Evolutionary conservation across 257 asterid species (phyloP).

Genomic region (Paraleonurus japonicus): DNA sequence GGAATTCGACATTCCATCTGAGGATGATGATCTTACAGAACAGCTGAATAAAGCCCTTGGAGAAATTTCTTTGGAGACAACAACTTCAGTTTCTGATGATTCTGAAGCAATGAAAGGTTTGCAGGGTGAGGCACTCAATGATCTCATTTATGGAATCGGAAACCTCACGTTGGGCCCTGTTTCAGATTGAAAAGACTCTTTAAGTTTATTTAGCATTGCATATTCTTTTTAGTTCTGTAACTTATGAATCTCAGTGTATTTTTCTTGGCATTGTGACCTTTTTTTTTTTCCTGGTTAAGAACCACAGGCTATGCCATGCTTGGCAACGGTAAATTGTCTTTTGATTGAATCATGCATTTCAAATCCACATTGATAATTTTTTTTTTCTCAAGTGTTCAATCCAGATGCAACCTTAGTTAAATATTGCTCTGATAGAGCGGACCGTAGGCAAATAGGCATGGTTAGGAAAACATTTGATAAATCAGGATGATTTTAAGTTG

Average conservation of each 20-base stretch:
- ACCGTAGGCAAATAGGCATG: too few species aligned
- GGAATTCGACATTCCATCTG: conserved; percentile 40
- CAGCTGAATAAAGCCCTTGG: conserved; percentile 40
- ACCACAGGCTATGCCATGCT: neutral
- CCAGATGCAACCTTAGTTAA: too few species aligned
- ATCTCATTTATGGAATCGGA: conserved; percentile 52
- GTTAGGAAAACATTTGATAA: too few species aligned
- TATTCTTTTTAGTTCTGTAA: neutral
- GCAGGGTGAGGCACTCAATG: conserved; percentile 38
- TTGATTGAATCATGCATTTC: neutral
- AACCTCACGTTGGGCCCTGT: conserved; percentile 47
- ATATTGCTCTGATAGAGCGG: too few species aligned
- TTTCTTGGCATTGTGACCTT: neutral
- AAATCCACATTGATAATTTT: neutral
- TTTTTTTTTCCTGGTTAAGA: neutral
- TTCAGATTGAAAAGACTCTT: neutral
- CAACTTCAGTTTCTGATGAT: conserved; percentile 31
- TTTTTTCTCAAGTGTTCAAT: too few species aligned
- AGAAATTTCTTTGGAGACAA: conserved; percentile 23
- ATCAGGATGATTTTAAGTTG: too few species aligned
- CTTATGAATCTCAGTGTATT: neutral
- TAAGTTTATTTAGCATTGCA: neutral
- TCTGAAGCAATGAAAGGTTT: conserved; percentile 23
- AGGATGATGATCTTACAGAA: conserved; percentile 34
- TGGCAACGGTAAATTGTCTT: neutral